phyloP scores from a whole-genome alignment of 2,329 filamentous ascomycete genomes.

The Pezicula neosporulosa region DNA sequence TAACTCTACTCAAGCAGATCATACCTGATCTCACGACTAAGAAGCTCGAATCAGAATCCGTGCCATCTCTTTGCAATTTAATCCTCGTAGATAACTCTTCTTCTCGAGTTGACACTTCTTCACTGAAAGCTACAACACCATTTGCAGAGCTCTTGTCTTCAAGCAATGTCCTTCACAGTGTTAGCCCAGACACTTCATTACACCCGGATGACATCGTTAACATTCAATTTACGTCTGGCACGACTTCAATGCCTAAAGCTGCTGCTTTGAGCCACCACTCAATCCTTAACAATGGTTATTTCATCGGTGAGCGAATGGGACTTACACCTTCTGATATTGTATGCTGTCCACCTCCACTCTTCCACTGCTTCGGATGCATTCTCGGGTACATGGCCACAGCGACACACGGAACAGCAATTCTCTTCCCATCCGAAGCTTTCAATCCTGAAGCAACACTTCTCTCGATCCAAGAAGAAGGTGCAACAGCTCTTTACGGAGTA shows the following conservation, averaged over 20 bases:
- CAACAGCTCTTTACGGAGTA: slow-evolving; percentile 77
- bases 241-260: slow-evolving; percentile 85
- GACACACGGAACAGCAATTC: slow-evolving; percentile 75
- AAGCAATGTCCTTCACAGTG: slow-evolving; percentile 35
- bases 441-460: slow-evolving; percentile 70
- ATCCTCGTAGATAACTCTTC: slow-evolving; percentile 77
- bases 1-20: slow-evolving; percentile 51
- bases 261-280: slow-evolving; percentile 80
- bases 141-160: slow-evolving; percentile 25
- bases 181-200: slow-evolving; percentile 45
- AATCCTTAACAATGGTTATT: slow-evolving; percentile 89
- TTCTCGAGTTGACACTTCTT: slow-evolving; percentile 35
- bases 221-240: slow-evolving; percentile 97
- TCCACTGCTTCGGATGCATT: slow-evolving; percentile 87
- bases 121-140: slow-evolving; percentile 33
- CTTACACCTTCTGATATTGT: slow-evolving; percentile 71
- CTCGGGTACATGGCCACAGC: slow-evolving; percentile 96
- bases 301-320: slow-evolving; percentile 83
- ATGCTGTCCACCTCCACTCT: slow-evolving; percentile 82
- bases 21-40: slow-evolving; percentile 37
- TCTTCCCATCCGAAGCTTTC: slow-evolving; percentile 86
- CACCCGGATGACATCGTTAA: slow-evolving; percentile 73
- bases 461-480: slow-evolving; percentile 44
- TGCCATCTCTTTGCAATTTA: slow-evolving; percentile 69
- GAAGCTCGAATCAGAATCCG: slow-evolving; percentile 40